Evolutionary conservation across 2,329 filamentous ascomycete species (phyloP), one percentile per base, ranked within the genome.

Genomic region (Aschersonia sp.): DNA sequence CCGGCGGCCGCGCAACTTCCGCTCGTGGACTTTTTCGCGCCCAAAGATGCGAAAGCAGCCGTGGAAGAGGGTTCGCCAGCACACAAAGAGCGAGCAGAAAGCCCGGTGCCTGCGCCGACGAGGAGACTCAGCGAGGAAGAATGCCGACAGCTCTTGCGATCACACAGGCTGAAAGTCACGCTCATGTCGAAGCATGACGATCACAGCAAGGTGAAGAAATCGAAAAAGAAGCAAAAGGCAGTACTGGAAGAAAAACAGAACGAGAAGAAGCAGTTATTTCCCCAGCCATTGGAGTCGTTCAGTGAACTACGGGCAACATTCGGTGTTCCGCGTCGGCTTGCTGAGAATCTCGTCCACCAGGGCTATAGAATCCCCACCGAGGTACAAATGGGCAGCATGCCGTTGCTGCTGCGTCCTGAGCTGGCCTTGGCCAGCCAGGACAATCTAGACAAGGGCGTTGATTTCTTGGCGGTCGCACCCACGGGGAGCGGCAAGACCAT

Each of bases 401-500:
- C 92, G 31, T 65, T 97, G 43, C 68, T 97, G 37, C 67, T 97
- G 32, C 65, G 72, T 12, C 71, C 77, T 0, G 67, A 71, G 51
- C 67, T 63, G 48, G 75, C 75, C 1, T 64, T 79, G 32, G 59
- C 59, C 10, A 61, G 60, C 4, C 64, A 61, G 30, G 58, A 58
- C 29, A 62, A 64, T 22, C 49, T 69, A 22, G 58, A 59, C 3
- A 49, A 54, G 11, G 62, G 62, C 7, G 69, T 90, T 5, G 83
- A 98, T 67, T 78, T 98, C 40, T 65, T 98, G 52, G 86, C 87
- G 0, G 81, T 97, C 42, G 92, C 92, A 4, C 92, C 92, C 1
- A 98, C 92, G 0, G 92, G 92, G 30, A 97, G 90, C 62, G 92
- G 92, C 43, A 98, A 98, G 71, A 98, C 92, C 0, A 70, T 98